Percentiles rank a stretch among this genome's conserved stretches.
phyloP scores from a whole-genome alignment of 78 protist genomes.

The Dictyostelium capitatum region DNA sequence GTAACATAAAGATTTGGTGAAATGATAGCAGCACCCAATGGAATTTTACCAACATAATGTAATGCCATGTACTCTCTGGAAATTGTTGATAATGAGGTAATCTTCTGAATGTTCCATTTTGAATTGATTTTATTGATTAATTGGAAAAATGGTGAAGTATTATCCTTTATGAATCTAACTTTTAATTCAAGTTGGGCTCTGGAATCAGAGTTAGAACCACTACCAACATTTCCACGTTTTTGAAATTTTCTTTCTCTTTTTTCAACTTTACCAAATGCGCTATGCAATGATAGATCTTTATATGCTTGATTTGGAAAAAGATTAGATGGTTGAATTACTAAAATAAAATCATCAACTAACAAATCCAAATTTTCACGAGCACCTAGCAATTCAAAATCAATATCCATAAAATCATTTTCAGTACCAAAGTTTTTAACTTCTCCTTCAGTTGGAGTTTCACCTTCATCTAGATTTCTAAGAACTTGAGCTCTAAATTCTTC shows the following conservation, averaged over 20 bases:
- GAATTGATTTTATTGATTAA: background rate
- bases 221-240: background rate
- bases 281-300: background rate
- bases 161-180: background rate
- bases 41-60: conserved; percentile 50
- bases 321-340: background rate
- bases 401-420: conserved; percentile 39
- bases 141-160: conserved; percentile 5
- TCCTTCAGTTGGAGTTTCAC: background rate
- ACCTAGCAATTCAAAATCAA: background rate
- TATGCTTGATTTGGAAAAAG: background rate
- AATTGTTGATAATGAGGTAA: conserved; percentile 42
- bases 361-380: background rate
- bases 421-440: background rate
- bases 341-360: conserved; percentile 29
- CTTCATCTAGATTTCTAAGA: conserved; percentile 34
- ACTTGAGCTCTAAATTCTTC: conserved; percentile 74
- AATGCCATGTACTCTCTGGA: conserved; percentile 70
- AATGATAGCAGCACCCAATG: conserved; percentile 31
- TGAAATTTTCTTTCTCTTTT: background rate
- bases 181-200: background rate
- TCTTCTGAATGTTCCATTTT: conserved; percentile 43
- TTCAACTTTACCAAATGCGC: conserved; percentile 66
- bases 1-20: conserved; percentile 9
- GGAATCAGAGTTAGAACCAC: too few species aligned